phyloP scores from a whole-genome alignment of 257 asterid species.

The Verbena officinalis region DNA sequence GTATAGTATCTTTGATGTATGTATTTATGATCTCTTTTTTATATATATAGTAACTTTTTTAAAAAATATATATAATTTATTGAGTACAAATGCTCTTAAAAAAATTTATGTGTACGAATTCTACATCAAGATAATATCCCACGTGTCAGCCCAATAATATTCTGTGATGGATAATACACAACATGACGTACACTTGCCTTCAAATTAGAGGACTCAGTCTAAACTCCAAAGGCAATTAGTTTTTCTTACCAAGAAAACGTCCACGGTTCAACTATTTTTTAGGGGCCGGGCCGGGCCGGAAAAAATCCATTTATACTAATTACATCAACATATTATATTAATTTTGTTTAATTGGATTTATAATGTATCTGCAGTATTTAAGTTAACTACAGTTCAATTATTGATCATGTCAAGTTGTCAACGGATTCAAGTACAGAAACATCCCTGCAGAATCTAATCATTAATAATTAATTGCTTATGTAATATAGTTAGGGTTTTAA shows the following conservation, averaged over 20 bases:
- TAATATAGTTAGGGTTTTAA: neutral
- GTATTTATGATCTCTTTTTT: too few relatives aligned
- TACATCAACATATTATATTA: neutral
- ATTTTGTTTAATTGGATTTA: neutral
- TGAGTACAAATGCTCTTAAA: too few relatives aligned
- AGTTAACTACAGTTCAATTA: slow-evolving; percentile 13
- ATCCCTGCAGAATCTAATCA: slow-evolving; percentile 14
- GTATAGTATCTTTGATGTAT: neutral
- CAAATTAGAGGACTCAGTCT: too few relatives aligned
- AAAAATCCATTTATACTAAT: neutral
- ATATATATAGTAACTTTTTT: neutral
- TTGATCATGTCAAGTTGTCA: neutral
- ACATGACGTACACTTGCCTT: too few relatives aligned
- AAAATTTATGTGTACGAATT: too few relatives aligned
- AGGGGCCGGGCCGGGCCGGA: too few relatives aligned
- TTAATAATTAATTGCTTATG: neutral
- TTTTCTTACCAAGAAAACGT: neutral
- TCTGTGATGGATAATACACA: too few relatives aligned
- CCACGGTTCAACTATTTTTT: slow-evolving; percentile 7
- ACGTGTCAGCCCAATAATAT: too few relatives aligned
- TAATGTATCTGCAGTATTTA: neutral
- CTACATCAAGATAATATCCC: too few relatives aligned
- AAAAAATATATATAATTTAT: neutral
- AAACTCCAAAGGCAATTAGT: slow-evolving; percentile 1
- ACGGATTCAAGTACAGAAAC: neutral